A percentile compares a stretch with the other conserved stretches of the same genome.
phyloP scores from a whole-genome alignment of 2,329 filamentous ascomycete genomes.

The Truncatella angustata region DNA sequence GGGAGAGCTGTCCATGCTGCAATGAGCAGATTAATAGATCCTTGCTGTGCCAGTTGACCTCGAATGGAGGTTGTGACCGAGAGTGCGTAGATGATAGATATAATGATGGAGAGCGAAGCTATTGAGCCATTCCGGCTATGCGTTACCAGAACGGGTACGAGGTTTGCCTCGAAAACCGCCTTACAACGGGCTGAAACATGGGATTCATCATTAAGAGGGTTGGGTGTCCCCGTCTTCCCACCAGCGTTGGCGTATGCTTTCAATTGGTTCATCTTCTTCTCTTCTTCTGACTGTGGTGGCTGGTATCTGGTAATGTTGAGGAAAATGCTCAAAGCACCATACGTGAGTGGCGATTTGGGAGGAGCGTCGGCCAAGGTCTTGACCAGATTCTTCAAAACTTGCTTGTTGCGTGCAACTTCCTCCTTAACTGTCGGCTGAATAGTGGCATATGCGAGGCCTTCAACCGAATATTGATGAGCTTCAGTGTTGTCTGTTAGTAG shows the following conservation, averaged over 20 bases:
- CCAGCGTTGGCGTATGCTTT: conserved; percentile 91
- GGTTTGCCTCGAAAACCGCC: conserved; percentile 73
- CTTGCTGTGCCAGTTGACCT: conserved; percentile 84
- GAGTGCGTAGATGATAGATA: conserved; percentile 75
- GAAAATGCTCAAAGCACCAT: conserved; percentile 83
- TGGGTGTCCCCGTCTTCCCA: conserved; percentile 59
- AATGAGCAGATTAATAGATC: conserved; percentile 83
- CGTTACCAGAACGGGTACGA: conserved; percentile 74
- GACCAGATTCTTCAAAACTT: conserved; percentile 70
- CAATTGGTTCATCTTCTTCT: conserved; percentile 86
- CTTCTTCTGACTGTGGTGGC: conserved; percentile 78
- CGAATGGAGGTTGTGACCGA: conserved; percentile 72
- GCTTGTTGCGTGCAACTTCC: conserved; percentile 65
- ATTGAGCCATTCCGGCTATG: conserved; percentile 71
- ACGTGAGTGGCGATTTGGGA: conserved; percentile 70
- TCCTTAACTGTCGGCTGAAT: conserved; percentile 85
- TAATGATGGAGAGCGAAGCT: conserved; percentile 68
- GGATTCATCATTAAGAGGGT: conserved; percentile 72
- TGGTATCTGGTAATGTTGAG: conserved; percentile 81
- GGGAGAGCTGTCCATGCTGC: conserved; percentile 64
- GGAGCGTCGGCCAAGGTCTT: conserved; percentile 56
- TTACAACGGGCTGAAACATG: conserved; percentile 75
- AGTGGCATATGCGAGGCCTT: conserved; percentile 90
- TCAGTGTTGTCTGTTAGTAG: conserved; percentile 58
- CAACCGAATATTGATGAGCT: conserved; percentile 69